These are phyloP conservation scores for Phytopythium helicoides DNA, from an alignment of 352 stramenopile species.

Conservation along the genomic window DNA sequence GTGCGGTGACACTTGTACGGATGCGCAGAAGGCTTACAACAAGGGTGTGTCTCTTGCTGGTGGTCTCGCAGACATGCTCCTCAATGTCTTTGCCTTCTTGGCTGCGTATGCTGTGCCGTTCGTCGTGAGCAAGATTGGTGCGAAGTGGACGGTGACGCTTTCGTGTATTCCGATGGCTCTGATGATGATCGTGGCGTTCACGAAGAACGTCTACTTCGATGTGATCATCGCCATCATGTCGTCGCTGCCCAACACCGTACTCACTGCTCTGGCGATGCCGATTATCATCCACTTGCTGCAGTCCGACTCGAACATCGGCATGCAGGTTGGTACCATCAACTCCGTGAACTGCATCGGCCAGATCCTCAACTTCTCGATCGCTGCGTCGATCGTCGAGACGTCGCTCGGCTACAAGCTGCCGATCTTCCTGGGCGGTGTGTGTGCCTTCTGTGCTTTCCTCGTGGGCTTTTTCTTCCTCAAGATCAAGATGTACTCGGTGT, in stretches of 20 bases:
- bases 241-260: conserved; percentile 18
- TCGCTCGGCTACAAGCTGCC: conserved; percentile 36
- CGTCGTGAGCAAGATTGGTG: conserved; percentile 38
- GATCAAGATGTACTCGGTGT: conserved; percentile 31
- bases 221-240: conserved; percentile 29
- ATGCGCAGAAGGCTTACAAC: no score
- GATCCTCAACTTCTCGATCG: conserved; percentile 30
- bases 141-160: conserved; percentile 25
- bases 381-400: conserved; percentile 26
- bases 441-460: conserved; percentile 34
- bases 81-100: conserved; percentile 25
- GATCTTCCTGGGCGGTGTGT: conserved; percentile 30
- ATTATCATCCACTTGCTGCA: conserved; percentile 33
- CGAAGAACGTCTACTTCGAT: conserved; percentile 20
- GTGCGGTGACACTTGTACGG: no score
- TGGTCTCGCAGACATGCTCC: no score
- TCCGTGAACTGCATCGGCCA: conserved; percentile 41
- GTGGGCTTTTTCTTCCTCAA: conserved; percentile 32
- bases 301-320: conserved; percentile 28
- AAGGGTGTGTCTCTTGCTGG: no score
- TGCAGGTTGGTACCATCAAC: conserved; percentile 43
- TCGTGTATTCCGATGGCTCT: conserved; percentile 25
- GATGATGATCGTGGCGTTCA: conserved; percentile 33
- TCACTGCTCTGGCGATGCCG: conserved; percentile 35
- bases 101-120: conserved; percentile 42